Percentiles rank a stretch among this genome's conserved stretches.
phyloP scores from a whole-genome alignment of 208 protist genomes.

The Herpetomonas muscarum region DNA sequence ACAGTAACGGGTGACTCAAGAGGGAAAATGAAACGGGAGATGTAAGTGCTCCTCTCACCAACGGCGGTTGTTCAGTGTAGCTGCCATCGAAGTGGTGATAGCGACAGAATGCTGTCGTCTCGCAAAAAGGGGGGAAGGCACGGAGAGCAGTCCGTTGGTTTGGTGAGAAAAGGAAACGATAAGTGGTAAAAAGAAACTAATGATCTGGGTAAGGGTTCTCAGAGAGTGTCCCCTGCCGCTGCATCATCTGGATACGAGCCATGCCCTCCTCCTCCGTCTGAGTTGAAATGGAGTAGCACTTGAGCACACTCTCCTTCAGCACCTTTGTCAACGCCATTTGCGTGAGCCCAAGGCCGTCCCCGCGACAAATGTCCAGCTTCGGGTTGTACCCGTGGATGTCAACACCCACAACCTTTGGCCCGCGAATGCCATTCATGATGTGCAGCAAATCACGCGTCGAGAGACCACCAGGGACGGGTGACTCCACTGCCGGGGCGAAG shows the following conservation, averaged over 20 bases:
- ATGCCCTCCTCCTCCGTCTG: slow-evolving; percentile 81
- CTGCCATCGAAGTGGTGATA: too few relatives aligned
- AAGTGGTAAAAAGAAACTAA: slow-evolving; percentile 4
- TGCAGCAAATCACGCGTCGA: slow-evolving; percentile 78
- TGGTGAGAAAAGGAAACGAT: neutral
- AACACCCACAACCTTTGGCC: slow-evolving; percentile 72
- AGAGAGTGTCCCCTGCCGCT: slow-evolving; percentile 74
- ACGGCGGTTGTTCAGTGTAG: too few relatives aligned
- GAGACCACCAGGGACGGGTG: slow-evolving; percentile 55
- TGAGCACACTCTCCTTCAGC: slow-evolving; percentile 72
- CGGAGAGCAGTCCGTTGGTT: neutral
- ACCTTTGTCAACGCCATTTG: slow-evolving; percentile 73
- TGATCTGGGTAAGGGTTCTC: slow-evolving; percentile 82
- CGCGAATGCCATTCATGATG: slow-evolving; percentile 70
- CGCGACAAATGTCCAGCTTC: slow-evolving; percentile 44
- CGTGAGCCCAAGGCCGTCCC: slow-evolving; percentile 66
- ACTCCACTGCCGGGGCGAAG: slow-evolving; percentile 59
- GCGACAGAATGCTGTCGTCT: too few relatives aligned
- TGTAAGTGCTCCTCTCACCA: too few relatives aligned
- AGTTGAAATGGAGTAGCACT: slow-evolving; percentile 73
- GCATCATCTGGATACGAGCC: slow-evolving; percentile 70
- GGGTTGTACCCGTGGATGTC: slow-evolving; percentile 76
- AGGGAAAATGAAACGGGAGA: too few relatives aligned
- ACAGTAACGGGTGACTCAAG: too few relatives aligned
- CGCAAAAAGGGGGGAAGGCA: too few relatives aligned